phyloP scores from a whole-genome alignment of 108 stramenopile genomes.

The Bacterosira constricta region DNA sequence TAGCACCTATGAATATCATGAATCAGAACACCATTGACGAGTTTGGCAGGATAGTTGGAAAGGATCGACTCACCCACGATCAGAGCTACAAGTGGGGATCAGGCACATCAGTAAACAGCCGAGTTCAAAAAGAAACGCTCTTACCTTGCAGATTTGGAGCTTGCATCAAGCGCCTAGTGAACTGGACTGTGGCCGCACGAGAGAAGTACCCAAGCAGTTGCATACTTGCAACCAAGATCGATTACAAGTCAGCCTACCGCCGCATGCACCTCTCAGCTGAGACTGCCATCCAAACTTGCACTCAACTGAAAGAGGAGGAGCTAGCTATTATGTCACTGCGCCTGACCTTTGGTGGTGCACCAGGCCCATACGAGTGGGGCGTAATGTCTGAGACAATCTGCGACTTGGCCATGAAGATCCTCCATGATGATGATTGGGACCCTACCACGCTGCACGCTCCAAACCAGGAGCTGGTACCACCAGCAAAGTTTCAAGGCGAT shows the following conservation, averaged over 20 bases:
- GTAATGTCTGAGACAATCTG: background rate
- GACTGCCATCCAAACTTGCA: background rate
- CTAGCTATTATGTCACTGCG: background rate
- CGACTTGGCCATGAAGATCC: background rate
- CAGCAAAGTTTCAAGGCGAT: background rate
- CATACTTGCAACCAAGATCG: background rate
- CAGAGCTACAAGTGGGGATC: constrained; percentile 1
- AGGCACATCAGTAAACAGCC: background rate
- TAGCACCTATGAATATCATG: constrained; percentile 22
- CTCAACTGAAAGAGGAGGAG: background rate
- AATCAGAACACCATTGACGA: background rate
- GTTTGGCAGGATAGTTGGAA: background rate
- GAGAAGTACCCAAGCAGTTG: background rate
- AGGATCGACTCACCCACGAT: background rate
- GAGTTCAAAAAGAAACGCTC: background rate
- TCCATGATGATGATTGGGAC: background rate
- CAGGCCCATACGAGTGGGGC: background rate
- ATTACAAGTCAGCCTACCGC: background rate
- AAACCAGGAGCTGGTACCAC: background rate
- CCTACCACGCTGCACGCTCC: background rate
- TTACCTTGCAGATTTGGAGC: background rate
- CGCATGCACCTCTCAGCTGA: background rate
- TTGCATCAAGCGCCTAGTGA: background rate
- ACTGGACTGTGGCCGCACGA: background rate
- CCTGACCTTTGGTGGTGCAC: background rate